Evolutionary conservation across 371 early-diverging fungal genomes (phyloP).

Genomic region (Zychaea mexicana): DNA sequence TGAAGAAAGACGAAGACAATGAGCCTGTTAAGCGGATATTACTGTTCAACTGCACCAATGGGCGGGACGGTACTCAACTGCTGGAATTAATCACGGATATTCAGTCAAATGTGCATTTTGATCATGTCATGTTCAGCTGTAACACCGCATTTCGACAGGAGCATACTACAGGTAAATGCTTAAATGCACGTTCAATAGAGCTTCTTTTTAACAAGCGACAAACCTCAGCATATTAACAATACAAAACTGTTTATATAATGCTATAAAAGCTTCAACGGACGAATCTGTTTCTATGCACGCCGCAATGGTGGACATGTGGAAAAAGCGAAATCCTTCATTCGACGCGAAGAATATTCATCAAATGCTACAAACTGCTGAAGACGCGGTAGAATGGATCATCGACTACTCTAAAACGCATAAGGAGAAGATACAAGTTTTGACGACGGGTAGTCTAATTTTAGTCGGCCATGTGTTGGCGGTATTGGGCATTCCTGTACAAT

Average conservation of each 20-base stretch:
- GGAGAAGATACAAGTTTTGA: constrained; percentile 64
- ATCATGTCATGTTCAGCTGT: constrained; percentile 76
- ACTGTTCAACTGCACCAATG: constrained; percentile 88
- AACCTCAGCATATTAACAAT: constrained; percentile 54
- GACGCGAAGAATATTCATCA: constrained; percentile 33
- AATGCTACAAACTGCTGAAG: constrained; percentile 68
- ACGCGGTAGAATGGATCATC: constrained; percentile 68
- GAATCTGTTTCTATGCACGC: constrained; percentile 57
- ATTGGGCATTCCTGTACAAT: constrained; percentile 53
- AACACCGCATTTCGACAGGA: constrained; percentile 64
- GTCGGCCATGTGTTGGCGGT: constrained; percentile 85
- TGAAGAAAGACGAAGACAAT: constrained; percentile 19
- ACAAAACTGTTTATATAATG: too few relatives aligned
- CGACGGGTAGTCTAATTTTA: constrained; percentile 94
- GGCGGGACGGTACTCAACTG: constrained; percentile 66
- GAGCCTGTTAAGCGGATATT: constrained; percentile 53
- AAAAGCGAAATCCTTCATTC: constrained; percentile 34
- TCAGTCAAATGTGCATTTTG: constrained; percentile 48
- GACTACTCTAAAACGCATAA: constrained; percentile 28
- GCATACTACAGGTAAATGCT: constrained; percentile 44
- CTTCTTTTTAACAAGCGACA: not conserved
- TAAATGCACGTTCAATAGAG: too few relatives aligned
- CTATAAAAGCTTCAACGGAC: constrained; percentile 60
- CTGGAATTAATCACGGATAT: constrained; percentile 50
- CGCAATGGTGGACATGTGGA: constrained; percentile 55